Evolutionary conservation across 148 eudicot genomes (phyloP).

Genomic region (Agrostemma githago): DNA sequence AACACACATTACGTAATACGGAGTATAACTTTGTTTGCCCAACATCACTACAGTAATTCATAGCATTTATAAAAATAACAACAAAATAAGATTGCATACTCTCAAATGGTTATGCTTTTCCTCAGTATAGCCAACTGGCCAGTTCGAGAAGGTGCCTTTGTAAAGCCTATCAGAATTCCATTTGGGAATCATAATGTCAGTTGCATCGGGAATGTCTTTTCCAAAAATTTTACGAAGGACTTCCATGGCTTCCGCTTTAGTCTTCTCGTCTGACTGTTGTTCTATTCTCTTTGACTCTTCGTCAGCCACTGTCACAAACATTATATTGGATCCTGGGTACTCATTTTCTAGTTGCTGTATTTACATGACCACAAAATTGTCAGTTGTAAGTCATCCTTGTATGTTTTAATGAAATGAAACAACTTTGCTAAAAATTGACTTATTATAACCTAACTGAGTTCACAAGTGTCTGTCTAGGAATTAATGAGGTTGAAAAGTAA

Average conservation of each 20-base stretch:
- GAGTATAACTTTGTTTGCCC: no score
- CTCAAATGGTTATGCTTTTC: slow-evolving; percentile 5
- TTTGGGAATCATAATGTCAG: slow-evolving; percentile 22
- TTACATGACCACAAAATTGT: background rate
- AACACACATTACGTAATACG: background rate
- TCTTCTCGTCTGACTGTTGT: slow-evolving; percentile 23
- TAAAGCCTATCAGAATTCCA: slow-evolving; percentile 25
- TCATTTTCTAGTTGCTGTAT: slow-evolving; percentile 29
- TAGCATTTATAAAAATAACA: no score
- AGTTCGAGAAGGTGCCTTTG: slow-evolving; percentile 23
- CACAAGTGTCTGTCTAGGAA: no score
- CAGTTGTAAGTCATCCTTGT: background rate
- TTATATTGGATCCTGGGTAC: slow-evolving; percentile 23
- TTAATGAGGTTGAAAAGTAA: no score
- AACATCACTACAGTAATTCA: no score
- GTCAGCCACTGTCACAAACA: slow-evolving; percentile 20
- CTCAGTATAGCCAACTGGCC: slow-evolving; percentile 23
- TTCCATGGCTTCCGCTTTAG: slow-evolving; percentile 30
- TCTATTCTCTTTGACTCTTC: slow-evolving; percentile 25
- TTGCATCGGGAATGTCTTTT: slow-evolving; percentile 26
- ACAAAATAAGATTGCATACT: slow-evolving; percentile 1
- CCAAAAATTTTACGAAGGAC: slow-evolving; percentile 31
- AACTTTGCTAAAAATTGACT: no score
- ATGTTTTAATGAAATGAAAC: no score
- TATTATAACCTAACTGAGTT: no score